Percentiles rank a stretch among this genome's conserved stretches.
These are phyloP conservation scores for Brasenia schreberi DNA, from an alignment of 164 flowering plant genomes.

Conservation along the genomic window DNA sequence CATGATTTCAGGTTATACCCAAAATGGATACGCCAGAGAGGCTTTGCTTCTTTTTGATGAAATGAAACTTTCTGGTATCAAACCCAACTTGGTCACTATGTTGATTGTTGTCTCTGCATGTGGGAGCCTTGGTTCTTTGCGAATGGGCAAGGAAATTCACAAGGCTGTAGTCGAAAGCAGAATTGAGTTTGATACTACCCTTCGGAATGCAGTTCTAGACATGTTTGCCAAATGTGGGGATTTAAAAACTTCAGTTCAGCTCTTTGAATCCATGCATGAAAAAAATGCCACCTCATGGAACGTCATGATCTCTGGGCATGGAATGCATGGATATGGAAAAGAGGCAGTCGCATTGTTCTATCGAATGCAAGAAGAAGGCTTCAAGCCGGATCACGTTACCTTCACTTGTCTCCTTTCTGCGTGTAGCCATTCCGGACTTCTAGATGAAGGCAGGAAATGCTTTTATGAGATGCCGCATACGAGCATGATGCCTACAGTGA, in stretches of 20 bases:
- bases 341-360: conserved; percentile 21
- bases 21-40: conserved; percentile 32
- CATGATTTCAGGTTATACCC: conserved; percentile 28
- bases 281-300: conserved; percentile 27
- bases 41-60: conserved; percentile 25
- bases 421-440: conserved; percentile 40
- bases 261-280: conserved; percentile 17
- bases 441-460: conserved; percentile 28
- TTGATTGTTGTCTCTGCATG: conserved; percentile 26
- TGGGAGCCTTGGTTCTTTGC: conserved; percentile 29
- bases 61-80: conserved; percentile 18
- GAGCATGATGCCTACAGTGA: neutral
- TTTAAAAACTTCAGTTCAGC: conserved; percentile 18
- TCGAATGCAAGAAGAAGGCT: conserved; percentile 23
- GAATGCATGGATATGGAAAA: conserved; percentile 31
- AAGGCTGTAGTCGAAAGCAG: conserved; percentile 10
- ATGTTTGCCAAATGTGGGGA: conserved; percentile 42
- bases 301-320: conserved; percentile 32
- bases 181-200: conserved; percentile 13
- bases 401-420: conserved; percentile 30
- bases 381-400: conserved; percentile 33
- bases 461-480: conserved; percentile 17
- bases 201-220: conserved; percentile 32
- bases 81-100: conserved; percentile 26
- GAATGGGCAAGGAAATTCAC: conserved; percentile 27